Base-by-base conservation (phyloP, 805 yeast genomes). In the Brettanomyces anomalus region DNA sequence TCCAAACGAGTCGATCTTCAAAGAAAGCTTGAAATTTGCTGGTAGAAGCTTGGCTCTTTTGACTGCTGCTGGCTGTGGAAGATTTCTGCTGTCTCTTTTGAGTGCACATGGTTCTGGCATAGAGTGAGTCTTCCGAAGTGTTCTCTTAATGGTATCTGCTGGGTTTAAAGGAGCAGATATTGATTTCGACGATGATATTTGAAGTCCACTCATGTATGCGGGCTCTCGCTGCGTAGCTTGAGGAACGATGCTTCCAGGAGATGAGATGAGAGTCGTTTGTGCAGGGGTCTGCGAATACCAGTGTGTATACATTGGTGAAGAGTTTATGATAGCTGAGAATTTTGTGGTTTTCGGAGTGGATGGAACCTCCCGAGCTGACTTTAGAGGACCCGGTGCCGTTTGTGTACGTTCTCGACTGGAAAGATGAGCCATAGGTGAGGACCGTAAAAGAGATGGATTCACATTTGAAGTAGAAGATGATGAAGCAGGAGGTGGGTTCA, bases 261-360 rank as follows among this genome's bases (percentile, higher is more conserved):
- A 48, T 45, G 17, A 45, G 36, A 34, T 20, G 21, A 40, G 40
- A 8, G 36, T 36, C 21, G 45, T 46, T 24, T 52, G 55, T 42
- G 52, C 53, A 14, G 60, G 59, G 7, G 61, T 55, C 41, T 54
- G 59, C 7, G 55, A 43, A 42, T 58, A 58, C 57, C 61, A 57
- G 40, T 55, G 58, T 2, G 55, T 56, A 44, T 59, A 61, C 57
- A 61, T 56, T 10, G 65, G 65, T 14, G 64, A 60, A 15, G 65
- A 61, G 41, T 58, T 59, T 32, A 61, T 46, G n/a, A 61, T 54
- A 19, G 49, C 52, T 14, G 62, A 57, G 36, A 61, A 61, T 36
- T 61, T 62, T 15, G 63, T 55, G 4, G 54, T 51, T 5, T 34
- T 15, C 34, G 41, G 20, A 33, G 42, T 13, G n/a, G 33, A 19